These are phyloP conservation scores for Macrolepiota dolichaula DNA, from an alignment of 768 basidiomycete genomes.

Conservation along the genomic window DNA sequence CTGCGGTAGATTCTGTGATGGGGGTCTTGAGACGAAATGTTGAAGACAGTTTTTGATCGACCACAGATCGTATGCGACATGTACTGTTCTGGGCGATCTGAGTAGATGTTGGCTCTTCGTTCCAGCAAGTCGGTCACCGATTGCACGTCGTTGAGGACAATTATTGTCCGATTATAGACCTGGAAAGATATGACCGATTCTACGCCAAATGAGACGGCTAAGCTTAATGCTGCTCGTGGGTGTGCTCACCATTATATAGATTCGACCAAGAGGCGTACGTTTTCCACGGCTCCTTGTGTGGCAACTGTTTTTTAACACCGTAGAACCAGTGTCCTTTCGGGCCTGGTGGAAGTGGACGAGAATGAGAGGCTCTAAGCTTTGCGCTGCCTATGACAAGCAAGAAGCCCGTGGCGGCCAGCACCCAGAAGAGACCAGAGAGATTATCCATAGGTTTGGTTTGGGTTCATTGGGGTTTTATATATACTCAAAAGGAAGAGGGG, in stretches of 20 bases:
- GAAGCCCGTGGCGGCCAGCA: neutral
- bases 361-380: neutral
- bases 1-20: slow-evolving; percentile 39
- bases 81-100: slow-evolving; percentile 46
- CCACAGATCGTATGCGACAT: slow-evolving; percentile 42
- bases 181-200: slow-evolving; percentile 47
- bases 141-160: slow-evolving; percentile 46
- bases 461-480: neutral
- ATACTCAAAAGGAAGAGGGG: no score
- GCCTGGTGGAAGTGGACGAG: slow-evolving; percentile 16
- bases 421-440: neutral
- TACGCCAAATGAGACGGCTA: slow-evolving; percentile 11
- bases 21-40: slow-evolving; percentile 35
- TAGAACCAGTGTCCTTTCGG: slow-evolving; percentile 14
- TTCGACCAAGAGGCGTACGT: slow-evolving; percentile 17
- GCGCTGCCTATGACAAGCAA: neutral
- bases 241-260: slow-evolving; percentile 12
- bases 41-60: slow-evolving; percentile 38
- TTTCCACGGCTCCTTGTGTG: slow-evolving; percentile 19
- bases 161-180: slow-evolving; percentile 38
- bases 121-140: slow-evolving; percentile 48
- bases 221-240: neutral
- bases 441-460: neutral
- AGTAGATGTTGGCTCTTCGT: slow-evolving; percentile 49
- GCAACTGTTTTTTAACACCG: slow-evolving; percentile 14